phyloP scores from a whole-genome alignment of 2,329 filamentous ascomycete species.

The Aspergillus udagawae region DNA sequence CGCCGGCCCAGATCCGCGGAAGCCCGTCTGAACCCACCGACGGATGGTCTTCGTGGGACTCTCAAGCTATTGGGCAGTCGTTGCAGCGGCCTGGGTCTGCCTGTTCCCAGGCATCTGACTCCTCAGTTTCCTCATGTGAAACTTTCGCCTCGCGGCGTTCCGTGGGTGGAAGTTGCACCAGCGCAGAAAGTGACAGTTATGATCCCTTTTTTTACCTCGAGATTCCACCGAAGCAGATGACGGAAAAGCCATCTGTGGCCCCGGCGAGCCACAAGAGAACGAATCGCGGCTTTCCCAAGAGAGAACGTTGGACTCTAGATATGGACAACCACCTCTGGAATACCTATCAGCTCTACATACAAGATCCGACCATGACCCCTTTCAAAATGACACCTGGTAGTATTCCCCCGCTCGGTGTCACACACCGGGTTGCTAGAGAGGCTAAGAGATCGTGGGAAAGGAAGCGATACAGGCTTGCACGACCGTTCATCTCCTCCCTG shows the following conservation, averaged over 20 bases:
- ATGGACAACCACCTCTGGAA: constrained; percentile 66
- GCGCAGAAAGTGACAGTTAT: constrained; percentile 55
- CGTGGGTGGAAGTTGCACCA: constrained; percentile 57
- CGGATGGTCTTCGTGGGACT: constrained; percentile 31
- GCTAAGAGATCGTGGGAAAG: constrained; percentile 59
- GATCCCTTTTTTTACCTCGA: constrained; percentile 53
- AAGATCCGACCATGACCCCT: constrained; percentile 62
- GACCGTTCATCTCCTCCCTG: constrained; percentile 7
- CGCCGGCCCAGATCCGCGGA: constrained; percentile 43
- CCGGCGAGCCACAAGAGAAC: constrained; percentile 25
- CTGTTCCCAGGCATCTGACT: constrained; percentile 58
- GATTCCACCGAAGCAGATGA: constrained; percentile 32
- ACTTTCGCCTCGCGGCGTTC: constrained; percentile 56
- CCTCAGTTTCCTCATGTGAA: constrained; percentile 57
- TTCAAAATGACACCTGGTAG: constrained; percentile 65
- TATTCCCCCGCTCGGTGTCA: constrained; percentile 60
- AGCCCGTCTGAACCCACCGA: constrained; percentile 29
- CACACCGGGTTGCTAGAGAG: constrained; percentile 58
- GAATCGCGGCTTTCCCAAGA: constrained; percentile 21
- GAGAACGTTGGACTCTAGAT: constrained; percentile 52
- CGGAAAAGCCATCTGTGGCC: constrained; percentile 32
- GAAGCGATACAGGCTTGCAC: constrained; percentile 32
- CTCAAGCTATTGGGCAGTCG: constrained; percentile 35
- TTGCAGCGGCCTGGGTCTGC: constrained; percentile 55
- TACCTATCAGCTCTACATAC: constrained; percentile 62